Evolutionary conservation across 2,329 filamentous ascomycete genomes (phyloP).

Genomic region (Colletotrichum echinochloae): DNA sequence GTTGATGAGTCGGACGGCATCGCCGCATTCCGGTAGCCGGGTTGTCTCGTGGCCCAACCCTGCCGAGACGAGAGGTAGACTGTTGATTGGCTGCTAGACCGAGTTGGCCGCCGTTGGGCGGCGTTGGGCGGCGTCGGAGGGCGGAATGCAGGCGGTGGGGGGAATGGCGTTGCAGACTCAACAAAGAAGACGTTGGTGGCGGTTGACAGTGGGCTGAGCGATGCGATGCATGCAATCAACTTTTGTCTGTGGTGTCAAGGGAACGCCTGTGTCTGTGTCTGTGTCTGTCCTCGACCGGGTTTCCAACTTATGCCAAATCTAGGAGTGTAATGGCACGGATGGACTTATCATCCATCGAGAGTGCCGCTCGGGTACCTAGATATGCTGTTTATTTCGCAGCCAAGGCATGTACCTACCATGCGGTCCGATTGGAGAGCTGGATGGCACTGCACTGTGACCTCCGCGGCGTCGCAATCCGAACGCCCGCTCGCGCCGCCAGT

Average conservation of each 20-base stretch:
- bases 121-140: slow-evolving; percentile 25
- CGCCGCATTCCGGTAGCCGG: background rate
- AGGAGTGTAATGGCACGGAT: slow-evolving; percentile 16
- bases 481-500: slow-evolving; percentile 34
- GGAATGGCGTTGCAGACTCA: slow-evolving; percentile 12
- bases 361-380: background rate
- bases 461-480: slow-evolving; percentile 28
- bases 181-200: slow-evolving; percentile 10
- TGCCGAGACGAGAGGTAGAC: slow-evolving; percentile 1
- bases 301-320: background rate
- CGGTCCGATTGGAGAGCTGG: background rate
- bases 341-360: slow-evolving; percentile 22
- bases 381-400: too few relatives aligned
- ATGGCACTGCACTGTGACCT: slow-evolving; percentile 25
- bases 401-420: background rate
- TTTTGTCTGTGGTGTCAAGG: slow-evolving; percentile 1
- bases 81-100: slow-evolving; percentile 5
- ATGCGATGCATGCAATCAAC: too few relatives aligned
- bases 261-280: slow-evolving; percentile 10
- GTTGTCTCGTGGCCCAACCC: background rate
- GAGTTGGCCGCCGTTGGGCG: slow-evolving; percentile 22
- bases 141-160: slow-evolving; percentile 7
- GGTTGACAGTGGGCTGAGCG: background rate
- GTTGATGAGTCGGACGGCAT: background rate
- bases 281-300: slow-evolving; percentile 11